Percentiles rank a stretch among this genome's conserved stretches.
Evolutionary conservation across 2,329 filamentous ascomycete species (phyloP).

Genomic region (Xylariaceae sp.): DNA sequence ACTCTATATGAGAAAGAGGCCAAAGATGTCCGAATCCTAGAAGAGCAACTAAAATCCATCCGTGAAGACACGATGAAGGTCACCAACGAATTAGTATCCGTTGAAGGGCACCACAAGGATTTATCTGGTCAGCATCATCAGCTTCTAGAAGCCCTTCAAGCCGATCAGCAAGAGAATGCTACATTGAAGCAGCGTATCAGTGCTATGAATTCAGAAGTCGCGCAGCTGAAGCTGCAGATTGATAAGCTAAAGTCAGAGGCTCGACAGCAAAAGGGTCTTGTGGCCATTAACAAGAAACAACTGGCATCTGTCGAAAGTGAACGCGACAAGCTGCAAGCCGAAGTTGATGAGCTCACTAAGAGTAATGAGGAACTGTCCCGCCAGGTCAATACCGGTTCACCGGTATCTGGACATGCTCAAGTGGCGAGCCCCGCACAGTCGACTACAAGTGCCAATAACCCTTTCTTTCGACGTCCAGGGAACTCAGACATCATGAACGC

Average conservation of each 20-base stretch:
- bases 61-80: slow-evolving; percentile 78
- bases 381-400: slow-evolving; percentile 48
- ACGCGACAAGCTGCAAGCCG: slow-evolving; percentile 76
- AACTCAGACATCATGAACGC: slow-evolving; percentile 55
- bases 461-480: slow-evolving; percentile 76
- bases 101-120: slow-evolving; percentile 77
- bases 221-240: slow-evolving; percentile 78
- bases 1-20: slow-evolving; percentile 90
- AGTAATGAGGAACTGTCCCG: slow-evolving; percentile 54
- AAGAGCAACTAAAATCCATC: slow-evolving; percentile 73
- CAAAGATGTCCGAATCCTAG: slow-evolving; percentile 73
- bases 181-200: slow-evolving; percentile 83
- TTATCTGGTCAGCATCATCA: slow-evolving; percentile 77
- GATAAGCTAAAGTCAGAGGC: slow-evolving; percentile 91
- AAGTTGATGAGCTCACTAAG: slow-evolving; percentile 64
- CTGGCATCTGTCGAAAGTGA: slow-evolving; percentile 83
- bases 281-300: slow-evolving; percentile 98
- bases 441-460: slow-evolving; percentile 75
- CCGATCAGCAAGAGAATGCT: slow-evolving; percentile 84
- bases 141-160: slow-evolving; percentile 65
- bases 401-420: slow-evolving; percentile 39
- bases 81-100: slow-evolving; percentile 73
- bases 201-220: slow-evolving; percentile 73
- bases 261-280: slow-evolving; percentile 90
- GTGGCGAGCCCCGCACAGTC: slow-evolving; percentile 66